A percentile compares a stretch with the other conserved stretches of the same genome.
phyloP scores from a whole-genome alignment of 1,139 yeast genomes.

The Blastobotrys ciferrii region DNA sequence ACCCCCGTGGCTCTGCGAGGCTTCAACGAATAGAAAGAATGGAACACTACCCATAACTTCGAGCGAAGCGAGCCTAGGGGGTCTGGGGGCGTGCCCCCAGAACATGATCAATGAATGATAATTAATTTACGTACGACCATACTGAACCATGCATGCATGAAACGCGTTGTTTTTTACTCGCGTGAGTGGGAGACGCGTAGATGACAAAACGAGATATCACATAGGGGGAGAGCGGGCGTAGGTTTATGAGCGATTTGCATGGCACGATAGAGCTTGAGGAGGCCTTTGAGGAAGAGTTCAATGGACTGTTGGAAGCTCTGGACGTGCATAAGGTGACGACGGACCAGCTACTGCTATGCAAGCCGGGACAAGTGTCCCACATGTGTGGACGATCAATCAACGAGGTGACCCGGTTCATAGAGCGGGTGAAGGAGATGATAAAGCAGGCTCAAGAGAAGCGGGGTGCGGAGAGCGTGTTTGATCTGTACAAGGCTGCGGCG shows the following conservation, averaged over 20 bases:
- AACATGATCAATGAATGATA: too few relatives aligned
- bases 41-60: too few relatives aligned
- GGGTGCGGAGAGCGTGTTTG: slow-evolving; percentile 7
- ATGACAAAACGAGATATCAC: too few relatives aligned
- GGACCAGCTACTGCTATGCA: slow-evolving; percentile 44
- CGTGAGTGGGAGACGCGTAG: too few relatives aligned
- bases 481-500: neutral
- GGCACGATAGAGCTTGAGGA: slow-evolving; percentile 3
- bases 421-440: slow-evolving; percentile 1
- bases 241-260: slow-evolving; percentile 5
- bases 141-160: too few relatives aligned
- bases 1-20: too few relatives aligned
- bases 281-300: slow-evolving; percentile 26
- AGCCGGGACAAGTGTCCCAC: slow-evolving; percentile 44
- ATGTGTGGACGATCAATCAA: slow-evolving; percentile 47
- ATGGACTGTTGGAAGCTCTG: slow-evolving; percentile 29
- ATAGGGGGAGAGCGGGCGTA: neutral
- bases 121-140: too few relatives aligned
- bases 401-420: slow-evolving; percentile 47
- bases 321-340: slow-evolving; percentile 37
- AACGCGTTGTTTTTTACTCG: neutral
- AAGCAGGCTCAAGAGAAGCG: slow-evolving; percentile 6
- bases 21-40: too few relatives aligned
- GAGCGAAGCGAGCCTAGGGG: too few relatives aligned
- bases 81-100: too few relatives aligned